phyloP scores from a whole-genome alignment of 148 eudicot species.

The Selenicereus undatus region DNA sequence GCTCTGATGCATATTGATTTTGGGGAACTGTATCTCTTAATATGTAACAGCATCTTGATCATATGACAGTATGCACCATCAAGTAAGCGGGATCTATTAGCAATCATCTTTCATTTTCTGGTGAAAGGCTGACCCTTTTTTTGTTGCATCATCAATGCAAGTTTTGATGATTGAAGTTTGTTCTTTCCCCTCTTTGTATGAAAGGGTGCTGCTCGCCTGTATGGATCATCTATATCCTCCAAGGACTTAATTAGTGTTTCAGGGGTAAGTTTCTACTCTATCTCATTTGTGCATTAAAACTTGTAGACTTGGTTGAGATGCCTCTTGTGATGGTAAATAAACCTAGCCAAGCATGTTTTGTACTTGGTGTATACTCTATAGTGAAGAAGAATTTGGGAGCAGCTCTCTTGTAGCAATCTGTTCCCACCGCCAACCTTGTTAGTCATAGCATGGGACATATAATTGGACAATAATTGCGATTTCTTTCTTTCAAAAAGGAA shows the following conservation, averaged over 20 bases:
- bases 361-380: no score
- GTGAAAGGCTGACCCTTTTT: neutral
- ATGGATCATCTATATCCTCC: conserved; percentile 84
- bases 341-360: no score
- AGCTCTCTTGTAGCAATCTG: no score
- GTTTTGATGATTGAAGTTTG: neutral
- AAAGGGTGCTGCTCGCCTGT: conserved; percentile 94
- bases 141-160: neutral
- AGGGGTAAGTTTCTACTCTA: conserved; percentile 53
- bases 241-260: conserved; percentile 85
- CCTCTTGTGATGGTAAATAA: neutral
- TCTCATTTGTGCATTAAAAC: neutral
- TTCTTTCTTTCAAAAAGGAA: neutral
- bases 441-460: neutral
- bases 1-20: neutral
- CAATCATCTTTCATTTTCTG: neutral
- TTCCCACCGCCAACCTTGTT: neutral
- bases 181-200: conserved; percentile 15
- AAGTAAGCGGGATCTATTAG: neutral
- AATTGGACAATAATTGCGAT: neutral
- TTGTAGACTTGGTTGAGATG: neutral
- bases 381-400: no score
- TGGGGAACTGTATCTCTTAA: neutral
- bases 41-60: neutral
- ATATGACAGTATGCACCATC: neutral